Percentiles rank a stretch among this genome's conserved stretches.
These are phyloP conservation scores for Daedaleopsis nitida DNA, from an alignment of 768 basidiomycete species.

Conservation along the genomic window DNA sequence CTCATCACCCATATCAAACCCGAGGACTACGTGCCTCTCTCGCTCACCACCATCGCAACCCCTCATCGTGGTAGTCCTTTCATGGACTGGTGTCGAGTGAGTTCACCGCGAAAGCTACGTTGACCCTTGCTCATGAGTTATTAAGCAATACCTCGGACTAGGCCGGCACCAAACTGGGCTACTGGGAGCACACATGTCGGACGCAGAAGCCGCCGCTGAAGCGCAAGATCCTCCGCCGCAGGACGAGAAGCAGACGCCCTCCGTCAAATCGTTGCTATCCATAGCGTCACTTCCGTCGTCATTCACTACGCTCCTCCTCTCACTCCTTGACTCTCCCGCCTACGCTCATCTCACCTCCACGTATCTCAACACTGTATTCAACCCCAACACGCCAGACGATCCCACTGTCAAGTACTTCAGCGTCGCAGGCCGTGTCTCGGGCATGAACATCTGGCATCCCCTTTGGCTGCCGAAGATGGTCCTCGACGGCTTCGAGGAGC, in stretches of 20 bases:
- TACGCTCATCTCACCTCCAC: constrained; percentile 90
- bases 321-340: constrained; percentile 92
- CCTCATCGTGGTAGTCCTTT: constrained; percentile 97
- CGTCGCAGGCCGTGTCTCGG: constrained; percentile 75
- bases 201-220: background rate
- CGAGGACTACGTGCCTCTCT: constrained; percentile 79
- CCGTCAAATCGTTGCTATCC: constrained; percentile 40
- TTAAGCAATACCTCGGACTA: constrained; percentile 87
- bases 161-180: constrained; percentile 42
- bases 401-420: constrained; percentile 89
- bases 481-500: constrained; percentile 80
- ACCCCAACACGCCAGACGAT: constrained; percentile 77
- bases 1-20: constrained; percentile 87
- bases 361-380: constrained; percentile 81
- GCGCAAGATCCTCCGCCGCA: background rate
- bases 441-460: constrained; percentile 84
- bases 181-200: background rate
- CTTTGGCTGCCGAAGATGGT: constrained; percentile 97
- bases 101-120: constrained; percentile 29
- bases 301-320: constrained; percentile 85
- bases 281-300: constrained; percentile 74
- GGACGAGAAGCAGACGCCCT: constrained; percentile 32
- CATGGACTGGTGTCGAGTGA: constrained; percentile 97
- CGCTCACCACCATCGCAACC: constrained; percentile 86
- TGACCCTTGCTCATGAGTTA: background rate